Base-by-base conservation (phyloP, 1,139 yeast species). In the Arxiozyma heterogenica region DNA sequence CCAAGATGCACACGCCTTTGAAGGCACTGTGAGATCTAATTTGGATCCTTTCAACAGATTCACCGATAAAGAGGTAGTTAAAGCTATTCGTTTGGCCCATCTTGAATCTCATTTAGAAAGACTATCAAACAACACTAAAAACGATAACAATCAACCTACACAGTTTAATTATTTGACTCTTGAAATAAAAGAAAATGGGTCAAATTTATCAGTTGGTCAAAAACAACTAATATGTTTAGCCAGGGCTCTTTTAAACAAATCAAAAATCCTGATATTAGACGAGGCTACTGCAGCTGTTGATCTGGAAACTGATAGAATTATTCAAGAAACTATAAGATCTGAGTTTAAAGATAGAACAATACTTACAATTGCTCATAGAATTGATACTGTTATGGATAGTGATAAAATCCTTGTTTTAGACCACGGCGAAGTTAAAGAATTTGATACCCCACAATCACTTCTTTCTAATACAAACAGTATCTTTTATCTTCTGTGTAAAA, bases 251-350 rank as follows among this genome's bases (percentile, higher is more conserved):
- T 72, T 86, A 58, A 77, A 77, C 54, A 75, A 78, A 17, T 80
- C 90, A 1, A 81, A 78, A 57, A 79, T 86, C 34, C 71, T 87
- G 55, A 79, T 87, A 21, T 71, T 87, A 49, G 95, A 87, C 65
- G 95, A 87, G 69, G 95, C 95, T 0, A 87, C 95, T 0, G 91
- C 95, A 0, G 85, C 93, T 2, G 91, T 87, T 38, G 95, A 87
- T 66, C 81, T 84, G 21, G 85, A 84, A 64, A 87, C 95, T 0
- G 95, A 86, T 63, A 78, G 77, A 59, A 77, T 85, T 53, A 81
- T 86, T 52, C 95, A 86, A 69, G 80, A 82, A 58, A 85, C 94
- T 0, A 86, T 87, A 46, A 74, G 91, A 55, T 64, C 70, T 1
- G 82, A 81, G 62, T 86, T 86, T 66, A 73, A 71, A 50, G 76